Base-by-base conservation (phyloP, 108 stramenopile species). In the Fragilaria crotonensis region DNA sequence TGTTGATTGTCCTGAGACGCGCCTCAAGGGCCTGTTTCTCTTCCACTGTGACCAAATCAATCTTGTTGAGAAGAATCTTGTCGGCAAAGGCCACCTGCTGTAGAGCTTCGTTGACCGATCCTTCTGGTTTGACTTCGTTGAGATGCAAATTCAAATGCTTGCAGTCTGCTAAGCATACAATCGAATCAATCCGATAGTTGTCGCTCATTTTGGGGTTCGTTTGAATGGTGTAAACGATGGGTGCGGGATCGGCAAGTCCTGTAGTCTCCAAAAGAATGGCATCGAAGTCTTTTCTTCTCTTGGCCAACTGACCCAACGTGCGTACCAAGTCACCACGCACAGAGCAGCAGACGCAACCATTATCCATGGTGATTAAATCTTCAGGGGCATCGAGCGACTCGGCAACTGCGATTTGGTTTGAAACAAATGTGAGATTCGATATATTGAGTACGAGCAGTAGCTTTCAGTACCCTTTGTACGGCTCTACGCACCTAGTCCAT, bases 331-430 rank as follows among this genome's bases (percentile, higher is more conserved):
- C 98, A 4, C 97, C 97, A 17, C 98, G 79, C 17, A 98, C 93
- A 22, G 95, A 94, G 76, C 98, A 99, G 79, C 98, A 99, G 45
- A 98, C 96, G 64, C 98, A 99, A 21, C 98, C 98, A 73, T 99
- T 99, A 75, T 97, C 96, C 97, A 99, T 97, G 51, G 93, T 94
- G 50, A 99, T 89, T 46, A 99, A 72, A 66, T 99, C 98, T 69
- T 98, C 94, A 29, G 90, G 89, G 1, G 87, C 77, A 58, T 91
- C 94, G 59, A 96, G 67, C 25, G 87, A 87, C 66, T 92, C 90
- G 47, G 91, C 91, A 33, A 93, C 91, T 85, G 33, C 7, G 7
- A n/a, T 9, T 50, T 23, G 20, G 23, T 5, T 19, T 50, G 49
- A 50, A 19, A 50, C 7, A 21, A 50, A 19, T 50, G 20, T 50